These are phyloP conservation scores for Dioszegia hungarica DNA, from an alignment of 768 basidiomycete species.

Conservation along the genomic window DNA sequence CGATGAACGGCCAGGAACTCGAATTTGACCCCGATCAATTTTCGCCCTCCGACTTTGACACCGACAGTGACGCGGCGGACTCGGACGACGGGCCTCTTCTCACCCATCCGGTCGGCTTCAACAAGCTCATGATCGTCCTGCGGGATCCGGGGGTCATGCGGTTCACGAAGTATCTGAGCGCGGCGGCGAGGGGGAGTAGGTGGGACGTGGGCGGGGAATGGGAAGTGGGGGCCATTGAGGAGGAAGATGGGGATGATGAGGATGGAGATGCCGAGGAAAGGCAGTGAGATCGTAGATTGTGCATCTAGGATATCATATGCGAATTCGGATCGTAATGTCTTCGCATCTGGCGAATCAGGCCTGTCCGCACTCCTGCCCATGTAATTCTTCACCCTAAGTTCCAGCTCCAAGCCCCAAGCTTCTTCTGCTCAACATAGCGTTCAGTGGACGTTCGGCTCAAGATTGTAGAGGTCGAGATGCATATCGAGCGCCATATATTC, in stretches of 20 bases:
- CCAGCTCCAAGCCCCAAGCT: too few species aligned
- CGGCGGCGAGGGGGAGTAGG: constrained; percentile 78
- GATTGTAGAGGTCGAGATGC: too few species aligned
- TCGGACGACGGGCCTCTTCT: constrained; percentile 71
- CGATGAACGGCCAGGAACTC: constrained; percentile 39
- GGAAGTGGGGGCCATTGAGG: constrained; percentile 73
- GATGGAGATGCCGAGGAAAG: constrained; percentile 54
- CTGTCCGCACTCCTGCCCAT: too few species aligned
- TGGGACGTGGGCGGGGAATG: constrained; percentile 94
- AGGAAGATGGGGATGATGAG: constrained; percentile 52
- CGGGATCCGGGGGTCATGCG: constrained; percentile 89
- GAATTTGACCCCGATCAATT: constrained; percentile 49
- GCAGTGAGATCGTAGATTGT: neutral
- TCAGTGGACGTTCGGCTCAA: too few species aligned
- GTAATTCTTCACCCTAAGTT: too few species aligned
- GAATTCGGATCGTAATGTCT: too few species aligned
- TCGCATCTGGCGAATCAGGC: too few species aligned
- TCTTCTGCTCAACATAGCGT: too few species aligned
- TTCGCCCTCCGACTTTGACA: constrained; percentile 45
- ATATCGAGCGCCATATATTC: too few species aligned
- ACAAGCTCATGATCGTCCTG: constrained; percentile 78
- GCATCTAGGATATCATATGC: too few species aligned
- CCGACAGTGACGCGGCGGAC: constrained; percentile 47
- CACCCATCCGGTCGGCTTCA: constrained; percentile 83
- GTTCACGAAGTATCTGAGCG: constrained; percentile 92